Evolutionary conservation across 1,284 basidiomycete genomes (phyloP).

Genomic region (Hypsizygus ulmarius): DNA sequence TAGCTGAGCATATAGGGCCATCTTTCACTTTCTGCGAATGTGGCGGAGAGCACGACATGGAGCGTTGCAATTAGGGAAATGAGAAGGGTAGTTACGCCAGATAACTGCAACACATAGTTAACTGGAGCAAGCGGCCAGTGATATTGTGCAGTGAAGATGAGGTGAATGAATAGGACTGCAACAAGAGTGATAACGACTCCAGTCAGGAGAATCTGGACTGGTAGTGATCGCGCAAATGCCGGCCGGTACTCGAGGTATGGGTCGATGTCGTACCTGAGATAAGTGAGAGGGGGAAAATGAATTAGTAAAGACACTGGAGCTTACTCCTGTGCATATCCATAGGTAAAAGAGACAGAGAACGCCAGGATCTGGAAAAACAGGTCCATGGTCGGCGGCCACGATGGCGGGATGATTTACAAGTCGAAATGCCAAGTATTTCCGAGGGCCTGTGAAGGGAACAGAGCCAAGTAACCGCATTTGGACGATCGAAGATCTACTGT

Average conservation of each 20-base stretch:
- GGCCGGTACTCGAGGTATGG: conserved; percentile 80
- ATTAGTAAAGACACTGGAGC: conserved; percentile 1
- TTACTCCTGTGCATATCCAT: conserved; percentile 13
- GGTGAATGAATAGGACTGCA: conserved; percentile 86
- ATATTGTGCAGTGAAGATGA: conserved; percentile 94
- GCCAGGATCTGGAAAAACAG: conserved; percentile 6
- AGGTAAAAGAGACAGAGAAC: conserved; percentile 1
- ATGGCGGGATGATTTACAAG: background rate
- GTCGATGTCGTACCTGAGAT: conserved; percentile 39
- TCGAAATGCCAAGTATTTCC: background rate
- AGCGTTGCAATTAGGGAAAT: conserved; percentile 76
- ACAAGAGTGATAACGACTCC: conserved; percentile 89
- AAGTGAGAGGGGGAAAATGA: background rate
- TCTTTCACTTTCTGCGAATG: conserved; percentile 59
- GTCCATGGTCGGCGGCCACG: background rate
- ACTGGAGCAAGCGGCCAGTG: conserved; percentile 92
- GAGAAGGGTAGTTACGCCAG: conserved; percentile 78
- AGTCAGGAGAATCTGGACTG: conserved; percentile 86
- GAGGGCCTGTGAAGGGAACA: conserved; percentile 1
- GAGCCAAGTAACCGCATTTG: conserved; percentile 9
- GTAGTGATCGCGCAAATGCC: conserved; percentile 80
- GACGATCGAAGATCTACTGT: no score
- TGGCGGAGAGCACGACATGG: conserved; percentile 66
- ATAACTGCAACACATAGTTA: conserved; percentile 89
- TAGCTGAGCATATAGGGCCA: conserved; percentile 98